phyloP scores from a whole-genome alignment of 441 rosid species.

The Rhodomyrtus psidioides region DNA sequence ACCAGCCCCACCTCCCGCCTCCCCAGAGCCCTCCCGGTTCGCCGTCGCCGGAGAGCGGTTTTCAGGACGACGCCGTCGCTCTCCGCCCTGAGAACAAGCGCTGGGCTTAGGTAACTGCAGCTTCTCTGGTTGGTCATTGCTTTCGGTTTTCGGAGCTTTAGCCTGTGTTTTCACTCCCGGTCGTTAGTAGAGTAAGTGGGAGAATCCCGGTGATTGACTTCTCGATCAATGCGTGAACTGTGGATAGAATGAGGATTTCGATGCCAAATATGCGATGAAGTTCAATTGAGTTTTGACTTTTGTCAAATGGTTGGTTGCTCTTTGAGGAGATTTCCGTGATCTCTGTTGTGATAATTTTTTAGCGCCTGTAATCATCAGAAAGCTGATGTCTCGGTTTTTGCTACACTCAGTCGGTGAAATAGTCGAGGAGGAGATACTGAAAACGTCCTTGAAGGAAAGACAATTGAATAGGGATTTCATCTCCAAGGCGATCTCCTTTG shows the following conservation, averaged over 20 bases:
- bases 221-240: neutral
- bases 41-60: conserved; percentile 18
- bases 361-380: neutral
- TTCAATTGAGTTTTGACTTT: neutral
- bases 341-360: neutral
- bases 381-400: neutral
- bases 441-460: conserved; percentile 66
- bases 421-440: conserved; percentile 64
- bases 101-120: conserved; percentile 33
- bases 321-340: neutral
- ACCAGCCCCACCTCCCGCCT: conserved; percentile 15
- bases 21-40: conserved; percentile 10
- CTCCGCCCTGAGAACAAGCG: conserved; percentile 30
- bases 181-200: neutral
- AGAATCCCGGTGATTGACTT: neutral
- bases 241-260: neutral
- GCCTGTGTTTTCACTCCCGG: neutral
- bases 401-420: conserved; percentile 38
- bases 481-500: conserved; percentile 70
- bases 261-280: neutral
- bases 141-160: neutral
- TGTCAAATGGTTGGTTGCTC: neutral
- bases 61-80: conserved; percentile 15
- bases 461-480: conserved; percentile 70
- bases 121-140: neutral